Evolutionary conservation across 2,329 filamentous ascomycete species (phyloP), one percentile per base, ranked within the genome.

Genomic region (Lachnellula occidentalis): DNA sequence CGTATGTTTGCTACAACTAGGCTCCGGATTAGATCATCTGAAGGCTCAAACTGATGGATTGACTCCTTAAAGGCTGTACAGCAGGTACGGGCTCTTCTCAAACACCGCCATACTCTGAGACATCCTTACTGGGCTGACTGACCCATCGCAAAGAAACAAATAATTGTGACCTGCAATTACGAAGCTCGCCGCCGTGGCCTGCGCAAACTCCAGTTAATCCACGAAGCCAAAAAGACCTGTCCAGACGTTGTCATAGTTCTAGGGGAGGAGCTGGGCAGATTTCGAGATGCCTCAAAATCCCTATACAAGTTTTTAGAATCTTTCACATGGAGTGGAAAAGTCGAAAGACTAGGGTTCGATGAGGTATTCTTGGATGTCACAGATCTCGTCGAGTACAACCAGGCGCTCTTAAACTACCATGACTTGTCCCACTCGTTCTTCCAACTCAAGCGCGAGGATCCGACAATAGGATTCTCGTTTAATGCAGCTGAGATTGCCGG

Each of bases 151-250:
- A 92, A 96, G 72, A 96, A 96, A 72, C 89, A 91, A 69, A 96
- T 96, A 53, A 78, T 94, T 41, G 90, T 92, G 21, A 95, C 91
- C 4, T 95, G 90, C 78, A 97, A 97, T 73, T 97, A 97, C 71
- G 89, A 88, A 68, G 92, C 92, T 21, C 84, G 92, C 36, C 76
- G 83, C 50, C 79, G 73, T n/a, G 83, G 83, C 51, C 78, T 92
- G 51, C 77, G 81, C 70, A 97, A 99, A 74, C 78, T 97, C 57
- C 91, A 95, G 78, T 80, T 90, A 60, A 84, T 96, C 67, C 81
- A 78, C 51, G 90, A 96, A 58, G 94, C 92, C 4, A 88, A 82
- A 71, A 83, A 79, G 63, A 71, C 85, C 27, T 96, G 91, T 62
- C 91, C 92, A 0, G 89, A 95, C 54, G 80, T 95, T 15, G 82